Base-by-base conservation (phyloP, 495 filamentous ascomycete genomes). In the Aspergillus incahuasiensis region DNA sequence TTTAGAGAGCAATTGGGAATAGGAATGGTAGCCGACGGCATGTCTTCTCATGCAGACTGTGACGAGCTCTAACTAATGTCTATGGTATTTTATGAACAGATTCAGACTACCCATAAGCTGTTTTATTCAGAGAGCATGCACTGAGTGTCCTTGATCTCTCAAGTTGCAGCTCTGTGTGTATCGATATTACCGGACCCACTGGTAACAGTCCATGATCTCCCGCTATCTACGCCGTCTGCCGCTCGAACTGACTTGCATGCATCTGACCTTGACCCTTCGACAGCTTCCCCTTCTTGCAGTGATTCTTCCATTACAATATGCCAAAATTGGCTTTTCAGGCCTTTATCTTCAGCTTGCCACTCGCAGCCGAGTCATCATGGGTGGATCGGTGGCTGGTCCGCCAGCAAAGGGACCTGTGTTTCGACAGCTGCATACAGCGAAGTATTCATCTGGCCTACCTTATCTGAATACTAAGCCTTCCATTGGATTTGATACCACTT, bases 381-480 rank as follows among this genome's bases (percentile, higher is more conserved):
- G 51, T 44, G 53, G 48, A 30, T 42, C 30, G 49, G 49, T 61
- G 61, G 62, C 53, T 64, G 52, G 52, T 57, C 50, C 34, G 46
- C 22, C 47, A 52, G 43, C 56, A 54, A 44, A 59, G 49, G 49
- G 45, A 21, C 52, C 32, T 38, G 32, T 11, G 21, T 53, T 52
- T 45, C 48, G 46, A 57, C 54, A 41, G 54, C 38, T 54, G 50
- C 47, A 40, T 41, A 50, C 55, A 50, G 48, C 41, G 55, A 21
- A 40, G 55, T 32, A 42, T 57, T 52, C 48, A 59, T 56, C n/a
- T 46, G 49, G 41, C 54, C 54, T 41, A 25, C 52, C 8, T 35
- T 57, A 21, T 52, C 46, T 52, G 38, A 16, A 19, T 42, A 35
- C 44, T 47, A 53, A 48, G 41, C 54, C 46, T 51, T 40, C 43